Evolutionary conservation across 768 basidiomycete species (phyloP), one percentile per base, ranked within the genome.

Genomic region (Boletales sp.): DNA sequence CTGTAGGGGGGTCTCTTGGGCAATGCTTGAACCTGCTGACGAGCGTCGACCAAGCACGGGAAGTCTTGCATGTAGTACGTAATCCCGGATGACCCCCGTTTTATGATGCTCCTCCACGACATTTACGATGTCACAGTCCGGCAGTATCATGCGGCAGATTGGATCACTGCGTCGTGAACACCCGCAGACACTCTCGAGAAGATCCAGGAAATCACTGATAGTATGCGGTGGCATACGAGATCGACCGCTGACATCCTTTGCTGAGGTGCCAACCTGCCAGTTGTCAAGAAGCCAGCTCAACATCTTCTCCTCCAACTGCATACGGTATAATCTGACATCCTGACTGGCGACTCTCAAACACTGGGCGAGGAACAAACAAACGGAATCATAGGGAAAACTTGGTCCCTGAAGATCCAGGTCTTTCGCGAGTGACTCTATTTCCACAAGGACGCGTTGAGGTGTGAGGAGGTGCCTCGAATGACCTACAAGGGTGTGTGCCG

Each of bases 361-460:
- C 25, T 79, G 72, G 6, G 79, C 71, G 41, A 97, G 74, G 63
- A 98, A 92, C 49, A 75, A 73, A 72, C 94, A 96, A 35, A 95
- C 91, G 1, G 94, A 84, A 62, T 99, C 96, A 59, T 79, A 88
- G 0, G 94, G 92, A 59, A 81, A 85, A 13, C 82, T 72, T 2
- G 94, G 94, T 0, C 94, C 94, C 69, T 98, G 95, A 14, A 96
- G 79, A 55, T 91, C 87, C 50, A 99, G 73, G 54, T 95, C 90
- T 54, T 85, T 86, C 2, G 83, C 79, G 41, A 97, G 72, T 0
- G 76, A 73, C 62, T 93, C 92, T 42, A 97, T 83, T 63, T 94
- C 92, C 3, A 70, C 60, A 13, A 89, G 72, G 40, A 87, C 70
- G 13, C 78, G 78, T 34, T 83, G 80, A 13, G 80, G 68, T 4